Conservation (phyloP, 108 stramenopile species). For the Nitzschia putrida region DNA sequence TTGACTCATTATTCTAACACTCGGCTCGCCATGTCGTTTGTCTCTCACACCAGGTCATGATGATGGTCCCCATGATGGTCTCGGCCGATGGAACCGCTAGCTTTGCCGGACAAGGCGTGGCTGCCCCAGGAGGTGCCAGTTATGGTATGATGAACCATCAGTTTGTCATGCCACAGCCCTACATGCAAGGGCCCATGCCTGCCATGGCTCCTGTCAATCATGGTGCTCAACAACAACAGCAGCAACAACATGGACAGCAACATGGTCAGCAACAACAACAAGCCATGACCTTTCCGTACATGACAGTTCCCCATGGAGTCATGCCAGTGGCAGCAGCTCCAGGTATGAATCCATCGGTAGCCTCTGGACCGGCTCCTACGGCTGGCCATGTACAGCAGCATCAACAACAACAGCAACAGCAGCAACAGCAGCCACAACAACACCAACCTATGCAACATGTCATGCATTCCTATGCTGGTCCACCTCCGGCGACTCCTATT, state of each 20-base stretch:
- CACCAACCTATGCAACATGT: too few relatives aligned
- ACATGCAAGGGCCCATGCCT: conserved; percentile 12
- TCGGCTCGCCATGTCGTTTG: too few relatives aligned
- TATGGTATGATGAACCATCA: conserved; percentile 23
- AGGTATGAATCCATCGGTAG: too few relatives aligned
- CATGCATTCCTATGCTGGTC: neutral
- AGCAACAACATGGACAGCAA: conserved; percentile 30
- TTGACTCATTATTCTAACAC: neutral
- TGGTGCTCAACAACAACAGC: neutral
- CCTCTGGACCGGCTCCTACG: neutral
- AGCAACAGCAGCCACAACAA: neutral
- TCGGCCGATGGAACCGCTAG: conserved; percentile 48
- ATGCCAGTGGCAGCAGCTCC: neutral
- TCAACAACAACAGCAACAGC: neutral
- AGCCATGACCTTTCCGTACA: conserved; percentile 6
- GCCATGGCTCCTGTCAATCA: neutral
- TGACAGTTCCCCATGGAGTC: conserved; percentile 11
- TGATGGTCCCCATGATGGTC: conserved; percentile 90
- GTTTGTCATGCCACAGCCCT: conserved; percentile 32
- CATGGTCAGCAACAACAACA: conserved; percentile 35
- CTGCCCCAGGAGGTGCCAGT: conserved; percentile 11
- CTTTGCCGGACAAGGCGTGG: neutral
- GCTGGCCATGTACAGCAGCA: too few relatives aligned
- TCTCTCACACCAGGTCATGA: conserved; percentile 65
- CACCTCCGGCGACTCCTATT: neutral